phyloP scores from a whole-genome alignment of 257 asterid species.

The Gentiana dahurica region DNA sequence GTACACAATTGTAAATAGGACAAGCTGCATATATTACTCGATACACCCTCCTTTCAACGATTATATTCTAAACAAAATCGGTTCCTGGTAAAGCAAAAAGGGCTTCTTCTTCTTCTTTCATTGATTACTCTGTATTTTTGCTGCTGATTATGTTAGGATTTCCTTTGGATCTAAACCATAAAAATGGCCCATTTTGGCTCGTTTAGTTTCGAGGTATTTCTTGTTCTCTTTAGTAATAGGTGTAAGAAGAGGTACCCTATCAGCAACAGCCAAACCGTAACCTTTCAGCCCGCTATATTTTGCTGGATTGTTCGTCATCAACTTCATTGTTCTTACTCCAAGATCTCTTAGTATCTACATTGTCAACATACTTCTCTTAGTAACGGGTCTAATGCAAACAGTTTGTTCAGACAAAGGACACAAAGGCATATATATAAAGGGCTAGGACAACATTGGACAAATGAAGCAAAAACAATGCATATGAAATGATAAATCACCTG shows the following conservation, averaged over 20 bases:
- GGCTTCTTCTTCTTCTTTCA: constrained; percentile 3
- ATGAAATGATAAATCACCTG: constrained; percentile 41
- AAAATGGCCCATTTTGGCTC: constrained; percentile 89
- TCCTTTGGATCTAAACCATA: constrained; percentile 53
- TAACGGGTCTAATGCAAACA: no score
- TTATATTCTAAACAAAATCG: no score
- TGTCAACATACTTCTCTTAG: not conserved
- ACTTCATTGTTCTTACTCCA: constrained; percentile 89
- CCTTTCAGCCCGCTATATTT: constrained; percentile 91
- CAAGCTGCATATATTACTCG: no score
- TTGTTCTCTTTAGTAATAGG: constrained; percentile 75
- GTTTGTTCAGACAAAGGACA: no score
- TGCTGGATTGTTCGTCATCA: constrained; percentile 97
- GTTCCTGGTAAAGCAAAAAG: constrained; percentile 3
- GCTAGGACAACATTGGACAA: no score
- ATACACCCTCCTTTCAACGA: no score
- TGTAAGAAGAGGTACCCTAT: constrained; percentile 70
- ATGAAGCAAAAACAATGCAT: no score
- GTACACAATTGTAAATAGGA: no score
- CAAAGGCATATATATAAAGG: no score
- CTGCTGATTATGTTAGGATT: constrained; percentile 34
- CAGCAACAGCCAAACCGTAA: constrained; percentile 75
- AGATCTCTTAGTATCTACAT: constrained; percentile 90
- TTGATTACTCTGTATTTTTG: constrained; percentile 21
- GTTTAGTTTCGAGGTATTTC: constrained; percentile 87